phyloP scores from a whole-genome alignment of 2,329 filamentous ascomycete genomes.

The Orbilia brochopaga region DNA sequence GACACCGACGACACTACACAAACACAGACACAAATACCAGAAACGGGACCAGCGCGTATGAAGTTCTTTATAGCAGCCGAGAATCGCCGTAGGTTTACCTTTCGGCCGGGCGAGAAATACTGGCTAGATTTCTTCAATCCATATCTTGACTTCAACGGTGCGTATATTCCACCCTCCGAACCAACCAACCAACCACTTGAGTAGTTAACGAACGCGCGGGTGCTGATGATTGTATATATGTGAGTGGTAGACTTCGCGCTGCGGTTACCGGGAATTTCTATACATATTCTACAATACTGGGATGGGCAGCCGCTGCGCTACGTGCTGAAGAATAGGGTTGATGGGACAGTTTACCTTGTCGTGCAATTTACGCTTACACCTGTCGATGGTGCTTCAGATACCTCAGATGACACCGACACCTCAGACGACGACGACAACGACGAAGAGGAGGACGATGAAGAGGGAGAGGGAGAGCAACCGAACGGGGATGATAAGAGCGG shows the following conservation, averaged over 20 bases:
- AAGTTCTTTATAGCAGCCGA: constrained; percentile 67
- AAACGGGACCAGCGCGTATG: constrained; percentile 61
- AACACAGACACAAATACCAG: constrained; percentile 27
- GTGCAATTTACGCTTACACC: constrained; percentile 79
- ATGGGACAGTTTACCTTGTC: constrained; percentile 77
- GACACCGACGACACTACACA: not conserved
- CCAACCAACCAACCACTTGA: no score
- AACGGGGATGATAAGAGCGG: constrained; percentile 15
- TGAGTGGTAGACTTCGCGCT: constrained; percentile 68
- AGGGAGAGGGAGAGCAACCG: constrained; percentile 25
- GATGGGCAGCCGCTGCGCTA: constrained; percentile 81
- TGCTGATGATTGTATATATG: no score
- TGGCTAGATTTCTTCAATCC: constrained; percentile 83
- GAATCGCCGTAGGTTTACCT: constrained; percentile 66
- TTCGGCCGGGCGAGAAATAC: constrained; percentile 69
- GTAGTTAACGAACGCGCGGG: no score
- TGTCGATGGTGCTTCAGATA: constrained; percentile 66
- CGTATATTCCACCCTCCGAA: constrained; percentile 43
- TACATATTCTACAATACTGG: constrained; percentile 79
- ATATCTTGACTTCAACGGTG: constrained; percentile 83
- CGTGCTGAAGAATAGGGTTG: constrained; percentile 80
- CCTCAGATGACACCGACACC: no score
- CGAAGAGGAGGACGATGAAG: constrained; percentile 37
- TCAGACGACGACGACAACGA: constrained; percentile 60
- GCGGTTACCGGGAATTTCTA: constrained; percentile 72